phyloP scores from a whole-genome alignment of 768 basidiomycete species.

The Tulasnella sp. region DNA sequence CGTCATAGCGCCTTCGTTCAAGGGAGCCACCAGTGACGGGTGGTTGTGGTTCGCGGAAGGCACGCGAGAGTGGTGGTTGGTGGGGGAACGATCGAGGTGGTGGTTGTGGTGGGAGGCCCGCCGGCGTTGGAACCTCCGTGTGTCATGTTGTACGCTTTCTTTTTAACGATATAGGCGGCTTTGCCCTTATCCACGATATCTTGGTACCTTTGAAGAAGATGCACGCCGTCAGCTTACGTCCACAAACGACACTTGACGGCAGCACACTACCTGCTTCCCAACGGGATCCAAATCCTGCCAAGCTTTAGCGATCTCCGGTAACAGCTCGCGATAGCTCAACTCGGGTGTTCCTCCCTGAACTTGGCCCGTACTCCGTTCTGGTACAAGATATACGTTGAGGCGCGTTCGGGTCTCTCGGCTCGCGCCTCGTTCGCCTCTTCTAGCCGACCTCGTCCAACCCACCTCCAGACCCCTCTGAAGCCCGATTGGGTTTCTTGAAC shows the following conservation, averaged over 20 bases:
- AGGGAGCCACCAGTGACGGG: background rate
- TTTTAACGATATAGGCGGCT: background rate
- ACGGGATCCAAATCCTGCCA: slow-evolving; percentile 13
- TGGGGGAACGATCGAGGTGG: background rate
- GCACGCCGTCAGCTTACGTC: background rate
- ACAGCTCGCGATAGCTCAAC: slow-evolving; percentile 66
- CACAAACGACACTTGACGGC: background rate
- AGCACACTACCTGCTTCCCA: slow-evolving; percentile 6
- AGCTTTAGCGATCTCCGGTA: slow-evolving; percentile 52
- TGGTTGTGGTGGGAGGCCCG: slow-evolving; percentile 1
- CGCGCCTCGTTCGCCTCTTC: slow-evolving; percentile 52
- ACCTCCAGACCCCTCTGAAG: background rate
- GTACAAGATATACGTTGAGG: slow-evolving; percentile 89
- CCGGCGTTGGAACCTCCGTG: background rate
- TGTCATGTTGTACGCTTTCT: slow-evolving; percentile 15
- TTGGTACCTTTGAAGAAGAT: slow-evolving; percentile 10
- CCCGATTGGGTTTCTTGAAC: background rate
- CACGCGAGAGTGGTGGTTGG: slow-evolving; percentile 8
- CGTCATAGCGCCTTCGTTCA: background rate
- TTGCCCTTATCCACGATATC: slow-evolving; percentile 3
- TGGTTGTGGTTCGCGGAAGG: background rate
- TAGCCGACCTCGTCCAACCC: slow-evolving; percentile 46
- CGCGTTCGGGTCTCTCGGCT: slow-evolving; percentile 84
- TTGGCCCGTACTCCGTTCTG: slow-evolving; percentile 84
- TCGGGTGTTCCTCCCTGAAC: slow-evolving; percentile 63